Percentiles rank a stretch among this genome's conserved stretches.
Evolutionary conservation across 1,284 basidiomycete species (phyloP).

Genomic region (Leccinum fuscescens): DNA sequence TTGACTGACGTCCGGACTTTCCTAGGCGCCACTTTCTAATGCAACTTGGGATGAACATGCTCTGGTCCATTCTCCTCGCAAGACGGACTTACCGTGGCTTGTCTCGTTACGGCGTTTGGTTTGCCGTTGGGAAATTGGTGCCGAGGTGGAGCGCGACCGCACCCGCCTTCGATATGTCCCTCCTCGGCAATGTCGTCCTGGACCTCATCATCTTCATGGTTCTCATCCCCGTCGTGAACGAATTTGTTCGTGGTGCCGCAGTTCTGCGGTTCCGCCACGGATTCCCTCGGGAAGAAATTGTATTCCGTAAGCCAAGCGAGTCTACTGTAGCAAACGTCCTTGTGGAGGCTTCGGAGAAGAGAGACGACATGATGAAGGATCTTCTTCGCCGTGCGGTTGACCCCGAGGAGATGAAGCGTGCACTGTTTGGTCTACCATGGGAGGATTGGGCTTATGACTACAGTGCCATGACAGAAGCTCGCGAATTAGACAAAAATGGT

Average conservation of each 20-base stretch:
- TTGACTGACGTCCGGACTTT: constrained; percentile 4
- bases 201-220: constrained; percentile 28
- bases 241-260: constrained; percentile 22
- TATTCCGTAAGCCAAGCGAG: constrained; percentile 32
- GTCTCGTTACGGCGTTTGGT: constrained; percentile 30
- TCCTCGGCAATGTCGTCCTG: constrained; percentile 27
- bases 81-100: constrained; percentile 25
- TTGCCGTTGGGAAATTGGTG: constrained; percentile 22
- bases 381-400: constrained; percentile 29
- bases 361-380: constrained; percentile 26
- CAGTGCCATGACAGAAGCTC: constrained; percentile 28
- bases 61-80: constrained; percentile 25
- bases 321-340: constrained; percentile 28
- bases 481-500: constrained; percentile 21
- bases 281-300: constrained; percentile 28
- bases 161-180: constrained; percentile 15
- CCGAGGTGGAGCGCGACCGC: constrained; percentile 14
- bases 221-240: constrained; percentile 24
- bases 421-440: constrained; percentile 30
- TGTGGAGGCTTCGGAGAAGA: constrained; percentile 28
- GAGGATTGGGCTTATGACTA: constrained; percentile 35
- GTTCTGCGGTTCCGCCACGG: constrained; percentile 27
- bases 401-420: constrained; percentile 30
- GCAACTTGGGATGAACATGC: constrained; percentile 25
- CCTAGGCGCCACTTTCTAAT: constrained; percentile 29